Conservation (phyloP, 108 stramenopile genomes). For the Craspedostauros australis region DNA sequence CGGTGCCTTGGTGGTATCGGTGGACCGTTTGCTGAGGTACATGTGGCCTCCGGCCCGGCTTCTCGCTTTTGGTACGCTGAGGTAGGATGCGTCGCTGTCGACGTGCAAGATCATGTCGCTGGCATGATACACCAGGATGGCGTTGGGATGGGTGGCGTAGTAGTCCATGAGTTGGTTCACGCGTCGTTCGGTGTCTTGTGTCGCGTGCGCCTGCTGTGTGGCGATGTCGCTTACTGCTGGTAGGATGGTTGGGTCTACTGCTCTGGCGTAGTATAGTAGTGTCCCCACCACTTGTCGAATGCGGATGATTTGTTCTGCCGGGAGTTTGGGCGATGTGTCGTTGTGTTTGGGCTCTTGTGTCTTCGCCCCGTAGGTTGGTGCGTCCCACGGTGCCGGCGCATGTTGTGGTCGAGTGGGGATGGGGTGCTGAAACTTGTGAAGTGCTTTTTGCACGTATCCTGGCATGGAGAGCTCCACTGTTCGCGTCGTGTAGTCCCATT, state of each 20-base stretch:
- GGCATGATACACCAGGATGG: conserved; percentile 22
- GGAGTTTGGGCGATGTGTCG: conserved; percentile 13
- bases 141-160: conserved; percentile 33
- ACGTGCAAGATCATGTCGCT: conserved; percentile 36
- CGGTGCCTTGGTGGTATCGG: no score
- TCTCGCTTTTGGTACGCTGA: conserved; percentile 24
- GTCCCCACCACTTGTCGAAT: conserved; percentile 34
- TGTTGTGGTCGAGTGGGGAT: conserved; percentile 27
- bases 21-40: conserved; percentile 10
- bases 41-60: conserved; percentile 22
- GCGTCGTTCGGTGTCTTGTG: conserved; percentile 6
- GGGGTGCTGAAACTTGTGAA: conserved; percentile 25
- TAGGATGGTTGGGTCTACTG: conserved; percentile 31
- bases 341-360: conserved; percentile 19
- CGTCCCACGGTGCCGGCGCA: conserved; percentile 22
- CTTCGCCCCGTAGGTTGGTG: conserved; percentile 34
- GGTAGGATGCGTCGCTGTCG: conserved; percentile 32
- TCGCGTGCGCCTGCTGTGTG: conserved; percentile 19
- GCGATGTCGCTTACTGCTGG: conserved; percentile 14
- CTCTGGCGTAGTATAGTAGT: conserved; percentile 35
- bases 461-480: conserved; percentile 36
- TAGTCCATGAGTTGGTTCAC: conserved; percentile 38
- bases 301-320: conserved; percentile 7
- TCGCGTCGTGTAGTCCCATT: conserved; percentile 38
- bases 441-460: conserved; percentile 29